Conservation (phyloP, 805 yeast genomes). For the Teunomyces pallodes region DNA sequence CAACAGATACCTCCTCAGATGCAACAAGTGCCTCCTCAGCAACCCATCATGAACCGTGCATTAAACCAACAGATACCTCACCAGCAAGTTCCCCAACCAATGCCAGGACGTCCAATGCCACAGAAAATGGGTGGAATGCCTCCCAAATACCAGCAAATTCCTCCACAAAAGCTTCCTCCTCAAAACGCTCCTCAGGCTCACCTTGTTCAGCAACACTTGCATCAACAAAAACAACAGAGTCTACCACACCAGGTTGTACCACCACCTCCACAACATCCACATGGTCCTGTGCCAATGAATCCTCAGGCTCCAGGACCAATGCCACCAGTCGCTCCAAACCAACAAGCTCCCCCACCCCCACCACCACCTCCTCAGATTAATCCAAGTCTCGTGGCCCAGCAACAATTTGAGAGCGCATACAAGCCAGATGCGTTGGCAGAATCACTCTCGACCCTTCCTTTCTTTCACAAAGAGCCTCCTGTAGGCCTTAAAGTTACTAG, state of each 20-base stretch:
- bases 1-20: not conserved
- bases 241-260: conserved; percentile 8
- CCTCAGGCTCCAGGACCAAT: not conserved
- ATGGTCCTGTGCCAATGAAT: conserved; percentile 1
- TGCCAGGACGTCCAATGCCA: not conserved
- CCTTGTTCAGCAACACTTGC: conserved; percentile 3
- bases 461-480: not conserved
- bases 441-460: conserved; percentile 3
- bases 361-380: conserved; percentile 3
- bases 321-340: not conserved
- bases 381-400: conserved; percentile 5
- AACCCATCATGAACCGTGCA: not conserved
- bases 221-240: conserved; percentile 9
- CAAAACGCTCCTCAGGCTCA: not conserved
- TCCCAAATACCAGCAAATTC: not conserved
- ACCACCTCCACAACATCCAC: conserved; percentile 8
- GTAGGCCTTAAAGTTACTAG: not conserved
- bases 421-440: conserved; percentile 2
- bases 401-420: not conserved
- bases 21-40: conserved; percentile 3
- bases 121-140: not conserved
- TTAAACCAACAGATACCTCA: not conserved
- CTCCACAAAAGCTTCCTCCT: not conserved
- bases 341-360: not conserved
- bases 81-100: not conserved